Evolutionary conservation across 176 grass and related monocot species (phyloP), one percentile per base, ranked within the genome.

Genomic region (Carex myosuroides): DNA sequence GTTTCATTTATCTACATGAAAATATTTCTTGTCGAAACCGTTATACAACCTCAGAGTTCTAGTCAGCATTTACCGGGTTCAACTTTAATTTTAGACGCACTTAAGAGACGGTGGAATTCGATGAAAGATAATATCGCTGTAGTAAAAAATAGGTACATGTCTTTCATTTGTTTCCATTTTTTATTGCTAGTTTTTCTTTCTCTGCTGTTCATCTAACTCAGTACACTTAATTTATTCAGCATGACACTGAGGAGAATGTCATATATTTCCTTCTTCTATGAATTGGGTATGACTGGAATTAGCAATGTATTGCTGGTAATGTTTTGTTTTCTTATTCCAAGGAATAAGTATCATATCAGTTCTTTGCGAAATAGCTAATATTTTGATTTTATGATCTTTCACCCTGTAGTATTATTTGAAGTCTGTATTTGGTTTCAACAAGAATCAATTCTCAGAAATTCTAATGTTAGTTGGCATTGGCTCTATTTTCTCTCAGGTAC

Each of bases 381-480:
- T n/a, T 11, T 50, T 83, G 0, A 86, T 52, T 33, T 63, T 18
- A 3, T 39, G 44, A 16, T 16, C 24, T 79, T 71, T 46, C 46
- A 66, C 59, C 72, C 70, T 92, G 60, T 84, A 97, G 90, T 94
- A 97, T 41, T 97, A 97, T 70, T 78, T 97, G 22, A 97, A 97
- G 85, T 87, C 84, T 17, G 87, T 92, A 85, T 97, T 94, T 88
- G 89, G 92, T 59, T 97, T 94, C 88, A 85, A 91, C 77, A 97
- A 94, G 82, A 85, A 97, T 72, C 92, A 97, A 68, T 97, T 94
- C 77, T 97, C 92, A 16, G 90, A 94, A 86, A 92, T 97, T 80
- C 87, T 94, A 74, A 87, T 97, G 90, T 79, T 97, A 66, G 92
- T 97, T 67, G 92, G 92, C 29, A 69, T 92, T 58, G 92, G 94